Conservation (phyloP, 2,329 filamentous ascomycete genomes). For the Botrytis medusae region DNA sequence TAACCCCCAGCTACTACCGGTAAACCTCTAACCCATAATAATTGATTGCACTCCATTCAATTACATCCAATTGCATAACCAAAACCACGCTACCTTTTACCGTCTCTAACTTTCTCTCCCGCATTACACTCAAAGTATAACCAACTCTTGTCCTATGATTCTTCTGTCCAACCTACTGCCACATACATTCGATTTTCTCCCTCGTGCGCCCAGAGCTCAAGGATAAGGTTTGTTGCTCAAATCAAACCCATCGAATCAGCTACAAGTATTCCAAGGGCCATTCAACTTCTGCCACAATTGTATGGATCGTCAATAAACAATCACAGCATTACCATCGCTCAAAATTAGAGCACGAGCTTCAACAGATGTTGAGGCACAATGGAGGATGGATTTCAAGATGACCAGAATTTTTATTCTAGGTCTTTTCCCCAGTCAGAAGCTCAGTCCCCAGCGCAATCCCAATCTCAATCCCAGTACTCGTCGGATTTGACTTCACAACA, state of each 20-base stretch:
- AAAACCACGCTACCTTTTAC: background rate
- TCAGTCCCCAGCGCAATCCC: conserved; percentile 16
- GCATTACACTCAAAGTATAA: conserved; percentile 10
- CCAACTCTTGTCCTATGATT: conserved; percentile 7
- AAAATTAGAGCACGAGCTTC: conserved; percentile 18
- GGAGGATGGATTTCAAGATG: conserved; percentile 38
- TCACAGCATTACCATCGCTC: conserved; percentile 19
- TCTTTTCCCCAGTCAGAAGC: conserved; percentile 23
- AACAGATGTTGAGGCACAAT: conserved; percentile 38
- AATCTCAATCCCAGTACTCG: conserved; percentile 19
- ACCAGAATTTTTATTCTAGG: conserved; percentile 40
- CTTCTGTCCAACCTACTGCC: conserved; percentile 7
- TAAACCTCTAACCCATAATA: conserved; percentile 15
- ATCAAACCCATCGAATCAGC: conserved; percentile 17
- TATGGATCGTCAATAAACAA: conserved; percentile 23
- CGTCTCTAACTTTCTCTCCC: background rate
- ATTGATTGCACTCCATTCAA: background rate
- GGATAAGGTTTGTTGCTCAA: conserved; percentile 20
- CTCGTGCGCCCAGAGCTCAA: conserved; percentile 16
- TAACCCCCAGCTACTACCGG: background rate
- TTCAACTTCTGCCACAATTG: conserved; percentile 25
- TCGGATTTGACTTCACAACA: conserved; percentile 30
- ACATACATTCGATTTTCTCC: conserved; percentile 7
- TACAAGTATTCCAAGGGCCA: conserved; percentile 13
- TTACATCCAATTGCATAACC: conserved; percentile 13